Conservation (phyloP, 441 rosid species). For the Adansonia gregorii region DNA sequence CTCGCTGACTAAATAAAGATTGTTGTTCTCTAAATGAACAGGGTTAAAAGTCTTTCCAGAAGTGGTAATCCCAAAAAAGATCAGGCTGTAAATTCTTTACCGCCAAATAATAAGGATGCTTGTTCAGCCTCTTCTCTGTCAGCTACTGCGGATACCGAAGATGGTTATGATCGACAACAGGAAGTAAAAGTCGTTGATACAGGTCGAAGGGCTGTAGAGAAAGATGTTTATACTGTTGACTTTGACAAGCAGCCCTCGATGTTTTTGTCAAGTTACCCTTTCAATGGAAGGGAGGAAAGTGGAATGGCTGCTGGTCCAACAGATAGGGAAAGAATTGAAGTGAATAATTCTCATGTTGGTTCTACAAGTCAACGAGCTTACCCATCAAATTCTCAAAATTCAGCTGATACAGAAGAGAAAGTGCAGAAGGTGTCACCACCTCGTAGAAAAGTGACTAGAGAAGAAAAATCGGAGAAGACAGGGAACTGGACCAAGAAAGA, state of each 20-base stretch:
- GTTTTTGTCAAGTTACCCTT: conserved; percentile 47
- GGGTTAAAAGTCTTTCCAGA: conserved; percentile 97
- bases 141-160: conserved; percentile 54
- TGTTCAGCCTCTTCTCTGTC: conserved; percentile 49
- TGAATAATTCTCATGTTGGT: conserved; percentile 51
- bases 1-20: conserved; percentile 25
- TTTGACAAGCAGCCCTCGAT: conserved; percentile 52
- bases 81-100: conserved; percentile 52
- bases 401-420: conserved; percentile 68
- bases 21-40: conserved; percentile 40
- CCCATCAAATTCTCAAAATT: conserved; percentile 55
- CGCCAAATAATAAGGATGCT: conserved; percentile 57
- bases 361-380: conserved; percentile 52
- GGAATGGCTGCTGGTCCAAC: conserved; percentile 49
- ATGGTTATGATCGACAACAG: conserved; percentile 54
- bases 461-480: conserved; percentile 72
- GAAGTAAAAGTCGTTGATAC: conserved; percentile 60
- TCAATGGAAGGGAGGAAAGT: conserved; percentile 61
- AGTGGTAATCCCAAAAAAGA: conserved; percentile 87
- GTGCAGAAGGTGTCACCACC: conserved; percentile 85
- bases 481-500: conserved; percentile 65
- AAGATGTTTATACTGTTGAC: conserved; percentile 53
- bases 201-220: conserved; percentile 59
- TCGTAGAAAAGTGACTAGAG: conserved; percentile 70
- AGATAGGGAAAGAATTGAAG: conserved; percentile 64